phyloP scores from a whole-genome alignment of 257 asterid genomes.

The Coffea canephora region DNA sequence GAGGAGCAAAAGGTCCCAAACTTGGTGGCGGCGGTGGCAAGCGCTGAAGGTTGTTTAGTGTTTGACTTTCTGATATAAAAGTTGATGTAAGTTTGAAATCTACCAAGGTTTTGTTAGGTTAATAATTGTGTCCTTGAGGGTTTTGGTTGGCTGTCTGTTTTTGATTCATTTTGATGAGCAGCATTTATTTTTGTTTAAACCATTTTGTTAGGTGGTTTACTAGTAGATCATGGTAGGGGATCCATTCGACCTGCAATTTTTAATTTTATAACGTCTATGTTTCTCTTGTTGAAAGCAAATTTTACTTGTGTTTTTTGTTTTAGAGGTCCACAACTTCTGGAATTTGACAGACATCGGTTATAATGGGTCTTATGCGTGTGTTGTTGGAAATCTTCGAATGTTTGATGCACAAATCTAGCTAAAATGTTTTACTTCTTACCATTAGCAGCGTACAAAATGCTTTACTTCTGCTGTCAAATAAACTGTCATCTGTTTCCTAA shows the following conservation, averaged over 20 bases:
- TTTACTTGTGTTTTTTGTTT: neutral
- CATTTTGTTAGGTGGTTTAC: neutral
- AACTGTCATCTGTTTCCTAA: too few relatives aligned
- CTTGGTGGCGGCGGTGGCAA: conserved; percentile 87
- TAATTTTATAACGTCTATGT: neutral
- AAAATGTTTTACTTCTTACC: too few relatives aligned
- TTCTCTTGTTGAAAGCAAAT: too few relatives aligned
- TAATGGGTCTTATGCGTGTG: neutral
- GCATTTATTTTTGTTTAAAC: neutral
- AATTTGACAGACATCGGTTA: neutral
- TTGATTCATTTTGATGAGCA: neutral
- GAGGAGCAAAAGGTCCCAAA: conserved; percentile 65
- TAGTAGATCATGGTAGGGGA: neutral
- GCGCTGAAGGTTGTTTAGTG: conserved; percentile 32
- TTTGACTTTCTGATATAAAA: neutral
- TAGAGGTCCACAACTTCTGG: neutral
- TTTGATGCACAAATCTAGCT: too few relatives aligned
- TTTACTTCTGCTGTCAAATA: too few relatives aligned
- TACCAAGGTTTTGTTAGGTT: neutral
- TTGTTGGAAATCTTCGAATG: neutral
- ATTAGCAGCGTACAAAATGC: too few relatives aligned
- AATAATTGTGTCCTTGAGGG: neutral
- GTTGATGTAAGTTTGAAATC: neutral
- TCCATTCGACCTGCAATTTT: neutral
- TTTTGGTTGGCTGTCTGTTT: neutral